Evolutionary conservation across 257 asterid genomes (phyloP).

Genomic region (Osmanthus fragrans): DNA sequence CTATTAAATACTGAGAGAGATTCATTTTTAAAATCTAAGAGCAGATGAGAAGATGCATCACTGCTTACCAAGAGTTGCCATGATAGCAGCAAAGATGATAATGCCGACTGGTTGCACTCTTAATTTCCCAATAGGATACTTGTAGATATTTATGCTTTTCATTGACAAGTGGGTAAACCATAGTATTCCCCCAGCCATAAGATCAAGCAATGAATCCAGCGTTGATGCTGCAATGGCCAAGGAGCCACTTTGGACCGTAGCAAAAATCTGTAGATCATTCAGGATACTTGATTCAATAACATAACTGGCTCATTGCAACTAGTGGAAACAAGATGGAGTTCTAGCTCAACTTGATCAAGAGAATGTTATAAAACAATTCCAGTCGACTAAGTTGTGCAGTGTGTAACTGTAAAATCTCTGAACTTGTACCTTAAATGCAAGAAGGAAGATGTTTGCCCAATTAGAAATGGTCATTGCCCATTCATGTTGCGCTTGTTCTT

Average conservation of each 20-base stretch:
- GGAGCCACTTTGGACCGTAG: constrained; percentile 62
- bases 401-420: neutral
- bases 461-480: constrained; percentile 70
- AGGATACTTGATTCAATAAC: neutral
- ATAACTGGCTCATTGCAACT: neutral
- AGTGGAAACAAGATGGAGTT: neutral
- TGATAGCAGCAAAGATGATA: constrained; percentile 67
- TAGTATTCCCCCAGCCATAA: constrained; percentile 72
- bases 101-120: constrained; percentile 78
- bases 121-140: constrained; percentile 71
- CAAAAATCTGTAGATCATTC: constrained; percentile 46
- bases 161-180: constrained; percentile 71
- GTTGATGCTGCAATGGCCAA: constrained; percentile 79
- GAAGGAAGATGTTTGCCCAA: constrained; percentile 67
- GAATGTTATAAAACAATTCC: neutral
- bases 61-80: constrained; percentile 72
- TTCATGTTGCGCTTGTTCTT: constrained; percentile 56
- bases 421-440: constrained; percentile 53
- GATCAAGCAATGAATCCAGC: constrained; percentile 67
- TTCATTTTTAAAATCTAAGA: neutral
- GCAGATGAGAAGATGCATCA: neutral
- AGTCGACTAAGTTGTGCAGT: neutral
- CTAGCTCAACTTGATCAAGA: neutral
- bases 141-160: constrained; percentile 70
- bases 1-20: neutral